These are phyloP conservation scores for Diaporthe longicolla DNA, from an alignment of 2,329 filamentous ascomycete genomes.

Conservation along the genomic window DNA sequence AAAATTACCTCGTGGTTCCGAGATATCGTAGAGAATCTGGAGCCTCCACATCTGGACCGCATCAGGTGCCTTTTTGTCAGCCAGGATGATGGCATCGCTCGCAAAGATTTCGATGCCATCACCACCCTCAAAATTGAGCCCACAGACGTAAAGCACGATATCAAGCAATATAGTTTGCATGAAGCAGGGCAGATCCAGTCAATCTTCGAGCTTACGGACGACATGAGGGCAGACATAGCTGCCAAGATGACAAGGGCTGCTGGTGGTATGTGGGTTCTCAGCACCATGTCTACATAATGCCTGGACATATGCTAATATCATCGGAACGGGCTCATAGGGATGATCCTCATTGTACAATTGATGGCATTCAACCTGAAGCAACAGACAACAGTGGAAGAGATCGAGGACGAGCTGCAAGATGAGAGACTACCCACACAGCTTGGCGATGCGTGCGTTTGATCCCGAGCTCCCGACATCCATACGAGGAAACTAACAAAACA, in stretches of 20 bases:
- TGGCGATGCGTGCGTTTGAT: background rate
- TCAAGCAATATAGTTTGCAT: background rate
- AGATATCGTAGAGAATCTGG: slow-evolving; percentile 15
- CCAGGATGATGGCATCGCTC: slow-evolving; percentile 52
- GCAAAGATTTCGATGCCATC: slow-evolving; percentile 47
- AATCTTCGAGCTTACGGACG: background rate
- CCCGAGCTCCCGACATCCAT: rapidly evolving
- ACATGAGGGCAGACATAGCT: background rate
- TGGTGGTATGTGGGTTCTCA: background rate
- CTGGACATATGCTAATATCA: background rate
- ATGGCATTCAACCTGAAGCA: slow-evolving; percentile 4
- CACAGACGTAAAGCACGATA: slow-evolving; percentile 2
- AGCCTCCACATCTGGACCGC: slow-evolving; percentile 37
- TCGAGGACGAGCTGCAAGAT: slow-evolving; percentile 12
- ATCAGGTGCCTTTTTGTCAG: slow-evolving; percentile 53
- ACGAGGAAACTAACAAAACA: background rate
- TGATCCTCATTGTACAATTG: slow-evolving; percentile 20
- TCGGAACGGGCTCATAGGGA: background rate
- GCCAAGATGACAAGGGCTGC: slow-evolving; percentile 8
- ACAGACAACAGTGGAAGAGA: slow-evolving; percentile 31
- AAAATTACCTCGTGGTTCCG: slow-evolving; percentile 51
- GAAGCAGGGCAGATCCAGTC: slow-evolving; percentile 9
- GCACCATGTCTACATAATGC: background rate
- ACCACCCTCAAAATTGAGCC: slow-evolving; percentile 46
- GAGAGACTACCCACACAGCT: slow-evolving; percentile 31